Base-by-base conservation (phyloP, 2,329 filamentous ascomycete species). In the Aspergillus niger region DNA sequence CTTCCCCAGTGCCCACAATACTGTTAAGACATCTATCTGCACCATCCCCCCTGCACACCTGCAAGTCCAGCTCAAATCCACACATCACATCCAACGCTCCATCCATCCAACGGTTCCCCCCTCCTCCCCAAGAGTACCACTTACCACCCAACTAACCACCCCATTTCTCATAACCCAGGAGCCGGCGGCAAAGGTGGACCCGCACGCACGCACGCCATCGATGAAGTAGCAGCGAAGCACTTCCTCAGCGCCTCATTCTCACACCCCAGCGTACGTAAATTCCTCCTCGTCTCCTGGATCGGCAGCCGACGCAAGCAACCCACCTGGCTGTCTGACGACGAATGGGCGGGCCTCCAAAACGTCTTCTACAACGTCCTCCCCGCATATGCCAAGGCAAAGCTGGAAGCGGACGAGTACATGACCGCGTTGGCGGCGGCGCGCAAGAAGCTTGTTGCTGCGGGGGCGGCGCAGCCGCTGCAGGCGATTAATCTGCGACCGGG, bases 111-210 rank as follows among this genome's bases (percentile, higher is more conserved):
- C 30, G 26, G 20, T 41, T 24, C 36, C 17, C 49, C 24, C n/a
- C 15, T 10, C 10, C 5, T 22, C n/a, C 2, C 41, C 44, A 10
- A 30, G 17, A 22, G 11, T 36, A 20, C 11, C 15, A 30, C 28
- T 3, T 10, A 17, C 28, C 28, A 30, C 22, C 28, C 28, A n/a
- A 44, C 30, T 41, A 44, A 38, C 24, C 20, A 32, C 10, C 24
- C 47, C 20, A 7, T 8, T 32, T 36, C 44, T 41, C 32, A 44
- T 43, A 32, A 36, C 2, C 5, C 28, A 84, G 82, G 83, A 24
- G 83, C 83, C 51, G 83, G 83, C 36, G 83, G 83, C 26, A 83
- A 84, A 73, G 83, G 83, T 52, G 83, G 81, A 2, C 72, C 80
- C 5, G 63, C 72, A 6, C 76, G 80, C 55, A 85, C 83, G 1